phyloP scores from a whole-genome alignment of 352 stramenopile species.

The Globisporangium megalacanthum region DNA sequence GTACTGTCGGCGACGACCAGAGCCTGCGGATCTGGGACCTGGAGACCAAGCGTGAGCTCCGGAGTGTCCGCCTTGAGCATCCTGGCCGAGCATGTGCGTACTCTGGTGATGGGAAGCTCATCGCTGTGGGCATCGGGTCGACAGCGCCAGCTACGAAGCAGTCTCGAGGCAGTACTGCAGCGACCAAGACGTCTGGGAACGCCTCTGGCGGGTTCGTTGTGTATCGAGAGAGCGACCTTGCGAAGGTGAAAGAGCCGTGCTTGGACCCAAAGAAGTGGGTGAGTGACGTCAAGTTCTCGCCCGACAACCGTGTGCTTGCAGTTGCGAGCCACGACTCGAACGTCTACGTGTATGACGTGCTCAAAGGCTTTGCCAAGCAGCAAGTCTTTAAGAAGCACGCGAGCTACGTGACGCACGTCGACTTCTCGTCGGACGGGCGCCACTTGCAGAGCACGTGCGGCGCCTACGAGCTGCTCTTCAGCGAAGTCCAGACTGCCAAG shows the following conservation, averaged over 20 bases:
- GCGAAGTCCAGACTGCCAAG: slow-evolving; percentile 56
- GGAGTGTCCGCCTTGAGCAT: slow-evolving; percentile 30
- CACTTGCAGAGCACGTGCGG: slow-evolving; percentile 71
- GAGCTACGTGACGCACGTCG: slow-evolving; percentile 72
- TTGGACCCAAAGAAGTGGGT: slow-evolving; percentile 66
- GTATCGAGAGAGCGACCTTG: slow-evolving; percentile 43
- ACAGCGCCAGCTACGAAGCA: slow-evolving; percentile 3
- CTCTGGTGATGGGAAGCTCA: slow-evolving; percentile 82
- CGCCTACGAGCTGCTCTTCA: slow-evolving; percentile 89
- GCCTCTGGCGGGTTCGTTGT: slow-evolving; percentile 50
- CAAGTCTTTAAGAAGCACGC: slow-evolving; percentile 77
- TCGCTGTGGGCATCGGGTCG: slow-evolving; percentile 80
- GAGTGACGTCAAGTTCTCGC: slow-evolving; percentile 68
- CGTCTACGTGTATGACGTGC: slow-evolving; percentile 71
- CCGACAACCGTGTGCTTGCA: slow-evolving; percentile 46
- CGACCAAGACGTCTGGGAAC: slow-evolving; percentile 18
- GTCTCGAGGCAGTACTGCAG: slow-evolving; percentile 2
- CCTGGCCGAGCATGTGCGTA: slow-evolving; percentile 74
- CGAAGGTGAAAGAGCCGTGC: slow-evolving; percentile 36
- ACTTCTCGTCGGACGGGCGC: slow-evolving; percentile 67
- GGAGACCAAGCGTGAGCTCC: slow-evolving; percentile 29
- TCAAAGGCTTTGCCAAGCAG: slow-evolving; percentile 62
- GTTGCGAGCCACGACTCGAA: slow-evolving; percentile 69
- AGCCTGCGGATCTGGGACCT: slow-evolving; percentile 84
- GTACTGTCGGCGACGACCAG: slow-evolving; percentile 78